phyloP scores from a whole-genome alignment of 345 rosid species.

The Erodium maritimum region DNA sequence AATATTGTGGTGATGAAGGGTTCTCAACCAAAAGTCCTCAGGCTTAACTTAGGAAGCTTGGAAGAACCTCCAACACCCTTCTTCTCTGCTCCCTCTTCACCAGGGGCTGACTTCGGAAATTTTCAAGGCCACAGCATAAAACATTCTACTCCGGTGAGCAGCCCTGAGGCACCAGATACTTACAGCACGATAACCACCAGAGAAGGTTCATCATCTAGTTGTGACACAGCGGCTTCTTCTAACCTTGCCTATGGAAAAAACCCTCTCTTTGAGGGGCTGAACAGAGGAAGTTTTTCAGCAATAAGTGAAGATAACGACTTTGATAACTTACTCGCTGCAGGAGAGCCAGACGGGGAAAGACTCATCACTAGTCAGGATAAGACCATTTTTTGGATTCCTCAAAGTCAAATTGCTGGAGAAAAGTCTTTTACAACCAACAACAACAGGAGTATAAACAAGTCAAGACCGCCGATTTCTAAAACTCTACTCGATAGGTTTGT shows the following conservation, averaged over 20 bases:
- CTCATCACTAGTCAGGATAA: constrained; percentile 16
- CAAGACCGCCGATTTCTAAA: constrained; percentile 22
- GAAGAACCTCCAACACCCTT: constrained; percentile 46
- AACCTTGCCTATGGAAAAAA: constrained; percentile 36
- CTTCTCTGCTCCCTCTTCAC: constrained; percentile 45
- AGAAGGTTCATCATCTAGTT: constrained; percentile 26
- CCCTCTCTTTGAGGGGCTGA: constrained; percentile 46
- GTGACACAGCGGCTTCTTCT: constrained; percentile 20
- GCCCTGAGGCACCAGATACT: constrained; percentile 54
- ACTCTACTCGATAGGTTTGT: constrained; percentile 35
- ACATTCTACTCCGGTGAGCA: constrained; percentile 58
- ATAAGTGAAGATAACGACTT: constrained; percentile 10
- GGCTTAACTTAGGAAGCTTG: constrained; percentile 44
- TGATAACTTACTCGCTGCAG: constrained; percentile 10
- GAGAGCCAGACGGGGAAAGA: constrained; percentile 14
- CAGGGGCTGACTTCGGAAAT: constrained; percentile 19
- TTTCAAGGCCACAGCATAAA: constrained; percentile 25
- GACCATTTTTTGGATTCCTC: constrained; percentile 36
- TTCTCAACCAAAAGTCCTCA: constrained; percentile 50
- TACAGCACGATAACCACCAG: constrained; percentile 18
- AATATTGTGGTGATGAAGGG: constrained; percentile 51
- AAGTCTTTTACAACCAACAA: constrained; percentile 10
- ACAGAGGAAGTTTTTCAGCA: constrained; percentile 15
- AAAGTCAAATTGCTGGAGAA: constrained; percentile 24
- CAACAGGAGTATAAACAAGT: constrained; percentile 6